These are phyloP conservation scores for Poterioochromonas sp. DNA, from an alignment of 352 stramenopile species.

Conservation along the genomic window DNA sequence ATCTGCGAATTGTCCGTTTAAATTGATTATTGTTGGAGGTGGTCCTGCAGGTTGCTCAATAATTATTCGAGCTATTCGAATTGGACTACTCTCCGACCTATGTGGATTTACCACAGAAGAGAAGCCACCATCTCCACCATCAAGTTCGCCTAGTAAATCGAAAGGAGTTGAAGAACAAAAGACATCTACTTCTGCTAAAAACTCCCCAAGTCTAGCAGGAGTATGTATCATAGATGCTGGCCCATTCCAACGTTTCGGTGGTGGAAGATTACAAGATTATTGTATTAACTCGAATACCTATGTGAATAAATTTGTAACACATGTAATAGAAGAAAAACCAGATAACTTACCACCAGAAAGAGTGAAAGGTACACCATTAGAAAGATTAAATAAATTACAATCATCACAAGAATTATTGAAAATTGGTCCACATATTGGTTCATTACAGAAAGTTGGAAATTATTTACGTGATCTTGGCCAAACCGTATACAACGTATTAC, in stretches of 20 bases:
- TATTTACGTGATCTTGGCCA: conserved; percentile 57
- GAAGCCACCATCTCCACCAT: background rate
- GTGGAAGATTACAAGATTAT: conserved; percentile 60
- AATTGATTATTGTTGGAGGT: conserved; percentile 59
- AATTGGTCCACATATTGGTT: conserved; percentile 51
- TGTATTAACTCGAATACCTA: conserved; percentile 75
- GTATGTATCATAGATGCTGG: conserved; percentile 49
- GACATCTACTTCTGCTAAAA: background rate
- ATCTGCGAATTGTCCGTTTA: conserved; percentile 50
- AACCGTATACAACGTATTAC: conserved; percentile 43
- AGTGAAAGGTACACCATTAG: conserved; percentile 61
- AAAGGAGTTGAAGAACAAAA: background rate
- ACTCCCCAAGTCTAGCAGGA: background rate
- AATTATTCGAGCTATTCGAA: conserved; percentile 59
- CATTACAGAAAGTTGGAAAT: conserved; percentile 55
- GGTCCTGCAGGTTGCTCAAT: conserved; percentile 61
- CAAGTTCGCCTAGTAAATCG: background rate
- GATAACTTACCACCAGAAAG: conserved; percentile 62
- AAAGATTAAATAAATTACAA: conserved; percentile 50
- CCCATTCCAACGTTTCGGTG: conserved; percentile 54
- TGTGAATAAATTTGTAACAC: conserved; percentile 58
- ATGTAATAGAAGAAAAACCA: conserved; percentile 63
- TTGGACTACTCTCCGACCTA: conserved; percentile 37
- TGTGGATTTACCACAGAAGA: background rate
- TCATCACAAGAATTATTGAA: conserved; percentile 44